phyloP scores from a whole-genome alignment of 1,284 basidiomycete genomes.

The Trametes sp. region DNA sequence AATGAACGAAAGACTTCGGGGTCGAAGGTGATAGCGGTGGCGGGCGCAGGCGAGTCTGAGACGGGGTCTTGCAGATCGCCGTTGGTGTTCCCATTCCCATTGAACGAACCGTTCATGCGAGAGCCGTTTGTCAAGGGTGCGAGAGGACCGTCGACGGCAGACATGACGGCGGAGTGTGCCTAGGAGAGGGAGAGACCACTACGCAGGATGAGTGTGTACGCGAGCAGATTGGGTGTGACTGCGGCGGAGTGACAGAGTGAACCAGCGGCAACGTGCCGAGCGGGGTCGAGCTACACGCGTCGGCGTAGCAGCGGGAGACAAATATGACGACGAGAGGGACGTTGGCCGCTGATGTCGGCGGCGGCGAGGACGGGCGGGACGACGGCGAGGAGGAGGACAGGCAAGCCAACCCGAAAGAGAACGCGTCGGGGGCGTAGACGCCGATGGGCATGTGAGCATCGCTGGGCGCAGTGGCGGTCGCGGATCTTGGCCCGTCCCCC shows the following conservation, averaged over 20 bases:
- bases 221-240: constrained; percentile 14
- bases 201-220: not conserved
- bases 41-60: constrained; percentile 27
- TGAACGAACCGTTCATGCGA: constrained; percentile 34
- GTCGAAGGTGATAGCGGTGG: constrained; percentile 56
- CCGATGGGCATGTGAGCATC: constrained; percentile 14
- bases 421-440: constrained; percentile 12
- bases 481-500: constrained; percentile 21
- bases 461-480: not conserved
- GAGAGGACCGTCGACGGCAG: constrained; percentile 37
- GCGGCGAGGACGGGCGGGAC: constrained; percentile 8
- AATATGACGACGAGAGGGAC: too few species aligned
- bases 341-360: constrained; percentile 5
- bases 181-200: not conserved
- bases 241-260: constrained; percentile 9
- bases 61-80: constrained; percentile 35
- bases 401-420: not conserved
- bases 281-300: constrained; percentile 1
- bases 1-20: constrained; percentile 70
- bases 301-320: not conserved
- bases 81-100: constrained; percentile 27
- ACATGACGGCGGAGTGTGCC: constrained; percentile 28
- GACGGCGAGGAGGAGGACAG: not conserved
- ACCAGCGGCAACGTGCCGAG: not conserved
- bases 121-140: constrained; percentile 28